Evolutionary conservation across 208 protist species (phyloP).

Genomic region (Crithidia expoeki): DNA sequence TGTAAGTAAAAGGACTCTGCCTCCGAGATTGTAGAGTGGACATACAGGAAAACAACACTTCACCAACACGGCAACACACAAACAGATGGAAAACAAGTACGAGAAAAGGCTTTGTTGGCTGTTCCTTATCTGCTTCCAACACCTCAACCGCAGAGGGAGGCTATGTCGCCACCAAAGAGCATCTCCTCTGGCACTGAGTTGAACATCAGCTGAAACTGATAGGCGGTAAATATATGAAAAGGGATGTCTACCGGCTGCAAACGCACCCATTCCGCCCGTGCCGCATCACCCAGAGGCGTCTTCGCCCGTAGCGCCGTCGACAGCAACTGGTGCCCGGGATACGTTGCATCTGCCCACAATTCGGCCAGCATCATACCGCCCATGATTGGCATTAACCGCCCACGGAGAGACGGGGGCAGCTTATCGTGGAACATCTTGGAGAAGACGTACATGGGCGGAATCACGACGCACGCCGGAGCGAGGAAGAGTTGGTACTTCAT

Average conservation of each 20-base stretch:
- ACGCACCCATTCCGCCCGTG: slow-evolving; percentile 86
- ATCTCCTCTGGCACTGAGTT: slow-evolving; percentile 69
- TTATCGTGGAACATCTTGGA: slow-evolving; percentile 82
- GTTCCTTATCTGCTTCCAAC: not conserved
- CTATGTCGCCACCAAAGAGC: slow-evolving; percentile 81
- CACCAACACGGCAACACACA: not conserved
- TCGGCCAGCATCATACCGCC: slow-evolving; percentile 73
- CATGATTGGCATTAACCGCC: slow-evolving; percentile 73
- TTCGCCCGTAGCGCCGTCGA: slow-evolving; percentile 77
- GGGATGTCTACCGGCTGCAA: slow-evolving; percentile 88
- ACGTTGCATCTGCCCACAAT: slow-evolving; percentile 84
- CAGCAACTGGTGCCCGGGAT: slow-evolving; percentile 83
- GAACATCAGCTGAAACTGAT: slow-evolving; percentile 86
- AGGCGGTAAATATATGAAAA: slow-evolving; percentile 79
- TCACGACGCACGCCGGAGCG: slow-evolving; percentile 70
- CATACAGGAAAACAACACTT: not conserved
- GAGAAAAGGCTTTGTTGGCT: not conserved
- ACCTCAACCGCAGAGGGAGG: slow-evolving; percentile 59
- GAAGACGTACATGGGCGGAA: slow-evolving; percentile 87
- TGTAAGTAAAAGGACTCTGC: slow-evolving; percentile 5
- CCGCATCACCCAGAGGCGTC: slow-evolving; percentile 91
- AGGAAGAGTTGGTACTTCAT: slow-evolving; percentile 91
- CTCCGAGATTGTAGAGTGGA: not conserved
- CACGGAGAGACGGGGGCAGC: slow-evolving; percentile 60
- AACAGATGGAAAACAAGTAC: not conserved